phyloP scores from a whole-genome alignment of 805 yeast genomes.

The Saccharomyces kudriavzevii region DNA sequence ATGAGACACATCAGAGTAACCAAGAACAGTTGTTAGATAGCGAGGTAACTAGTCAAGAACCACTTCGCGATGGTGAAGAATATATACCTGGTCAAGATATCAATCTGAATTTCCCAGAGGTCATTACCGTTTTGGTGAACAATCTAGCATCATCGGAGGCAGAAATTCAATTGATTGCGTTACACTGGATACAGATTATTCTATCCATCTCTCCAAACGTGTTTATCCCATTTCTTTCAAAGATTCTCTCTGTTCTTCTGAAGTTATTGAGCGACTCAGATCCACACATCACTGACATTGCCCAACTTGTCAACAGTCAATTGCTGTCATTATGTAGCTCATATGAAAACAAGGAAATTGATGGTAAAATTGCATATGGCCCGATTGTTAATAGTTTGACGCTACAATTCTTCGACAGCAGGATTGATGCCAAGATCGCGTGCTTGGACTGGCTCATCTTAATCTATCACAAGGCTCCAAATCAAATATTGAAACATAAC shows the following conservation, averaged over 20 bases:
- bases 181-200: slow-evolving; percentile 75
- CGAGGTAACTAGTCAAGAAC: slow-evolving; percentile 12
- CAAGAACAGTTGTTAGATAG: slow-evolving; percentile 10
- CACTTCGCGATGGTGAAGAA: slow-evolving; percentile 40
- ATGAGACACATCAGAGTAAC: slow-evolving; percentile 17
- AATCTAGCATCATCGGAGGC: slow-evolving; percentile 67
- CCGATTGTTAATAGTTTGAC: slow-evolving; percentile 65
- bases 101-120: slow-evolving; percentile 66
- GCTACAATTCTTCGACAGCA: slow-evolving; percentile 61
- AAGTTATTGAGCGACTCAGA: slow-evolving; percentile 51
- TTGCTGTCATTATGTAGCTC: slow-evolving; percentile 41
- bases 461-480: slow-evolving; percentile 64
- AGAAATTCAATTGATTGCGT: slow-evolving; percentile 69
- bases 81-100: slow-evolving; percentile 77
- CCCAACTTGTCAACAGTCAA: slow-evolving; percentile 48
- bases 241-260: slow-evolving; percentile 60
- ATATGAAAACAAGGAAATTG: slow-evolving; percentile 19
- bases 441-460: slow-evolving; percentile 85
- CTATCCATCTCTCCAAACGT: slow-evolving; percentile 65
- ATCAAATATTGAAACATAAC: slow-evolving; percentile 44
- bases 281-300: slow-evolving; percentile 43
- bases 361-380: slow-evolving; percentile 31
- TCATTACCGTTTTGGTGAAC: slow-evolving; percentile 73
- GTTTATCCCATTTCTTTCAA: slow-evolving; percentile 65
- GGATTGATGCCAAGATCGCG: slow-evolving; percentile 74